Base-by-base conservation (phyloP, 202 grass and related monocot species). In the Thinopyrum obtusiflorum region DNA sequence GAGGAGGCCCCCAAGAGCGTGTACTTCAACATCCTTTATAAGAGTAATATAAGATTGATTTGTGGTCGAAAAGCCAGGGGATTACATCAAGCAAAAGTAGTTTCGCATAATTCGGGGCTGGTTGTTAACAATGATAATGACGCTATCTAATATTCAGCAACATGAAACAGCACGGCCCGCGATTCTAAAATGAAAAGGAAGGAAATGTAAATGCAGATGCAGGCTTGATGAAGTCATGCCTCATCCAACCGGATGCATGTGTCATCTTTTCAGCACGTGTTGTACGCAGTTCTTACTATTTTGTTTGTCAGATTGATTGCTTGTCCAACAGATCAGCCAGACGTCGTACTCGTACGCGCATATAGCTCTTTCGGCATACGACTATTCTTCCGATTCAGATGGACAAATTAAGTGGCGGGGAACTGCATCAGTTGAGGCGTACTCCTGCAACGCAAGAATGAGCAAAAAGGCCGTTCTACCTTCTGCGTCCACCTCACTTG, bases 361-460 rank as follows among this genome's bases (percentile, higher is more conserved):
- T 26, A 40, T 25, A 15, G 11, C 68, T 26, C 5, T 72, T 72
- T 72, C 11, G 21, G 68, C 68, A 72, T 44, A 72, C 21, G 68
- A 72, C 68, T 72, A 72, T 72, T 72, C 68, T 26, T 72, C 68
- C 11, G 37, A 44, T 72, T 72, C 37, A 42, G 68, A 37, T 72
- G 68, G 11, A 72, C 24, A 20, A 44, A 72, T 72, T 72, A 21
- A 24, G 68, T 70, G 68, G 39, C 35, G 35, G 23, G 36, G 10
- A 44, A 72, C n/a, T 11, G 10, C n/a, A 23, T 42, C 35, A 71
- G 68, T 14, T 42, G 68, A 42, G 35, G 21, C 20, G 53, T 59
- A 53, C 49, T 53, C 49, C 65, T 23, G 9, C 20, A 23, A 70
- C 3, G 35, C 20, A 37, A 5, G 66, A 69, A 36, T 35, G 12